Base-by-base conservation (phyloP, 441 rosid species). In the Populus tomentosa region DNA sequence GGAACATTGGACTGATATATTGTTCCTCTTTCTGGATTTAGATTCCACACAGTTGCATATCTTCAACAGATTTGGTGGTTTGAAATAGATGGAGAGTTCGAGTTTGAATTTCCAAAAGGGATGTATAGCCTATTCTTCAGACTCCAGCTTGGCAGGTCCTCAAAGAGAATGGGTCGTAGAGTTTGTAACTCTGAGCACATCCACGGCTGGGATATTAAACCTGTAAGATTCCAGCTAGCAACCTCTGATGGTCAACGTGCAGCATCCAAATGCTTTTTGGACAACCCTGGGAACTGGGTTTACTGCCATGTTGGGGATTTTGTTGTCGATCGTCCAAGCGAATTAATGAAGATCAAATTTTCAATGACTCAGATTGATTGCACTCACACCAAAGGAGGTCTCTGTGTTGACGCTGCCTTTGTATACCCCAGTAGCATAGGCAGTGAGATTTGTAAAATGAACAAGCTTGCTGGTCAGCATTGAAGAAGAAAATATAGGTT, bases 11-110 rank as follows among this genome's bases (percentile, higher is more conserved):
- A 26, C 42, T 71, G 72, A 63, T n/a, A 46, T 23, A 10, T 2
- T 35, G 10, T 50, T 75, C 11, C 24, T 9, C 33, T 69, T 68
- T 26, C 32, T 62, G 23, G 18, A 35, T 81, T 80, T 73, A 91
- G 97, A 77, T 92, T 90, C 77, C 86, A 82, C 6, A 82, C 88
- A 18, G 90, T 88, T 32, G 93, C 97, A 8, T 94, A 92, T 84
- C 91, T 94, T 33, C 94, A 89, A 73, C 97, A 93, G 78, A 85
- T 85, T 33, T 93, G 98, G 98, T 93, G 98, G 98, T 81, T 93
- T 26, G 95, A 92, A 80, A 94, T 88, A 73, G 95, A 85, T 38
- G 98, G 98, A 66, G 91, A 92, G 76, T 30, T 92, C 6, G 89
- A 88, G 80, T 88, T 94, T 70, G 87, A 87, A 59, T 89, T 92